Evolutionary conservation across 345 rosid genomes (phyloP).

Genomic region (Cardamine occulta): DNA sequence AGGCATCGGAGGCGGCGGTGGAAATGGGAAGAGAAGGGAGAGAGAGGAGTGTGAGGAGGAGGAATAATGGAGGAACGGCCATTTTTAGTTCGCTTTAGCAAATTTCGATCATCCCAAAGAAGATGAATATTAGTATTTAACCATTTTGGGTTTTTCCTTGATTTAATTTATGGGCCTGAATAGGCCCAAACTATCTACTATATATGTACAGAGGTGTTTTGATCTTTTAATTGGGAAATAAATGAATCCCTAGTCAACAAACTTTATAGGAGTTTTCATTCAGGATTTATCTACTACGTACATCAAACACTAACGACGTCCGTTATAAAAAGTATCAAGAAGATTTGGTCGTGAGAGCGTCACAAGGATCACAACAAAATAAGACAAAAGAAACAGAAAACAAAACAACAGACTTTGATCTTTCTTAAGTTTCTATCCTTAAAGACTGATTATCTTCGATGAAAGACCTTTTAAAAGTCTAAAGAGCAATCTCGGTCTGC

Average conservation of each 20-base stretch:
- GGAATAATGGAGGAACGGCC: conserved; percentile 26
- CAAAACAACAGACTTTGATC: conserved; percentile 1
- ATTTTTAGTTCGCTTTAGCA: conserved; percentile 1
- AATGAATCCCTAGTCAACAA: too few relatives aligned
- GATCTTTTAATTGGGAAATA: too few relatives aligned
- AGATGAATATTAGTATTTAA: not conserved
- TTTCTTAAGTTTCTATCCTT: not conserved
- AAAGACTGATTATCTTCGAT: not conserved
- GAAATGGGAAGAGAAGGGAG: conserved; percentile 25
- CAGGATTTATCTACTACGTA: not conserved
- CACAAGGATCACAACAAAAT: not conserved
- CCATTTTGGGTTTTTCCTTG: not conserved
- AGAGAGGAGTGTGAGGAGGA: conserved; percentile 38
- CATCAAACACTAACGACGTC: not conserved
- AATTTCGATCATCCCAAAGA: conserved; percentile 26
- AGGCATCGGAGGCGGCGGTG: conserved; percentile 33
- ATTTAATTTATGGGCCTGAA: conserved; percentile 3
- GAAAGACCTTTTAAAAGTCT: conserved; percentile 21
- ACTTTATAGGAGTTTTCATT: too few relatives aligned
- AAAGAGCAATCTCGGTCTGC: conserved; percentile 65
- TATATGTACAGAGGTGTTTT: too few relatives aligned
- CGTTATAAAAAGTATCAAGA: not conserved
- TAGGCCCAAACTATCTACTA: conserved; percentile 2
- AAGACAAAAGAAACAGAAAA: not conserved
- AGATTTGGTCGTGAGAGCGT: not conserved